Evolutionary conservation across 257 asterid genomes (phyloP), one percentile per base, ranked within the genome.

Genomic region (Anisodus tanguticus): DNA sequence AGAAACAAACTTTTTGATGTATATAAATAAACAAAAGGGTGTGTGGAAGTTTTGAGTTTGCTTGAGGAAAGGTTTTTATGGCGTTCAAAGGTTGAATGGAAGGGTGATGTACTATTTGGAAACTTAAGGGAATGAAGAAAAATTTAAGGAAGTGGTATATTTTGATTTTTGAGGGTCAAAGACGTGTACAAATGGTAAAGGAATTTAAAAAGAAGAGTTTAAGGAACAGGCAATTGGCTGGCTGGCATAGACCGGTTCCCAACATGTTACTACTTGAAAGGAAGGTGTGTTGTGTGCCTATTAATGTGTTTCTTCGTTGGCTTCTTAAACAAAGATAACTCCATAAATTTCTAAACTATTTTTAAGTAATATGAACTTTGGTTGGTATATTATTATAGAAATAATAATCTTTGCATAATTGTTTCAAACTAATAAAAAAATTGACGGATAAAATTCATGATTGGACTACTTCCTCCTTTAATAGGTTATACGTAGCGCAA

Each of bases 51-150:
- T 41, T 41, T 41, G 45, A 57, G 62, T 67, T 68, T 22, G 11
- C 49, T 82, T 26, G 31, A 26, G 64, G 79, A 55, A 82, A 82
- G 84, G 79, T 47, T 51, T 41, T 31, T 31, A 31, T 31, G 35
- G 35, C 1, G 35, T 31, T 31, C 35, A 41, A 4, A 41, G 5
- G 81, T 22, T 22, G 26, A 22, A 22, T 22, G 26, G 13, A 3
- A 1, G 2, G 67, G 19, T 66, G 74, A 11, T 82, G 88, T 81
- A 58, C 9, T 90, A 88, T 49, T 86, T 90, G 89, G 85, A 64
- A 72, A 47, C 2, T 43, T 4, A 43, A 70, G 26, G 31, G 19
- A 47, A 0, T 22, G 26, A 5, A 4, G n/a, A 45, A 45, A n/a
- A 19, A 4, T 55, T 10, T 11, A 22, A 58, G 26, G 3, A 2